Evolutionary conservation across 1,284 basidiomycete genomes (phyloP).

Genomic region (Pseudozyma tsukubaensis): DNA sequence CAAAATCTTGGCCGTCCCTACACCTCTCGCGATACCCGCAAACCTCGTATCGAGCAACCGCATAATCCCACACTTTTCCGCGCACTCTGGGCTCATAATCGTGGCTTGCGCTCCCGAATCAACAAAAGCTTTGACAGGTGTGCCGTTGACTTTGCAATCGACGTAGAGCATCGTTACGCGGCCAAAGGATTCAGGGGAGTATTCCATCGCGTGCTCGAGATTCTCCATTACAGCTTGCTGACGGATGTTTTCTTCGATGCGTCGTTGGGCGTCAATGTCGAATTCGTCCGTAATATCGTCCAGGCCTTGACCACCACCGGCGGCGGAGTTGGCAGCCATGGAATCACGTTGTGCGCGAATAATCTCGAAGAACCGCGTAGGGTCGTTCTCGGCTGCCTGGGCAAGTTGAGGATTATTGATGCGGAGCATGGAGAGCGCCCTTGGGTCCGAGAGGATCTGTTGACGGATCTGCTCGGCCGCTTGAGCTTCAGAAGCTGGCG

Average conservation of each 20-base stretch:
- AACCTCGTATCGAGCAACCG: slow-evolving; percentile 89
- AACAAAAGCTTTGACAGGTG: slow-evolving; percentile 92
- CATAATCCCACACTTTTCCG: slow-evolving; percentile 94
- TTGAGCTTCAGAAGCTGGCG: slow-evolving; percentile 70
- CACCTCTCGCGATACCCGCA: slow-evolving; percentile 90
- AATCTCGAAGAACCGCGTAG: slow-evolving; percentile 33
- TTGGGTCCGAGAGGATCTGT: slow-evolving; percentile 84
- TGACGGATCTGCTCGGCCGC: slow-evolving; percentile 90
- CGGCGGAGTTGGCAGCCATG: slow-evolving; percentile 71
- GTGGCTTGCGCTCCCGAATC: slow-evolving; percentile 97
- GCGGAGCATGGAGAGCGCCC: slow-evolving; percentile 80
- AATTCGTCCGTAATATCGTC: slow-evolving; percentile 76
- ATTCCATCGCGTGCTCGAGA: slow-evolving; percentile 68
- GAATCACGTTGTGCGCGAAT: slow-evolving; percentile 41
- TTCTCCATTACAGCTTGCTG: slow-evolving; percentile 86
- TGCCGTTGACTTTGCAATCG: slow-evolving; percentile 83
- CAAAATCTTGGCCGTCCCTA: slow-evolving; percentile 93
- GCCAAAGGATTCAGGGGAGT: slow-evolving; percentile 86
- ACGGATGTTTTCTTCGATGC: slow-evolving; percentile 92
- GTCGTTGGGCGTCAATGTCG: slow-evolving; percentile 82
- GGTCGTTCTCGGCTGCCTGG: slow-evolving; percentile 24
- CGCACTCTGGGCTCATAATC: slow-evolving; percentile 95
- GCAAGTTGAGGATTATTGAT: slow-evolving; percentile 66
- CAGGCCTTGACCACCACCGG: neutral
- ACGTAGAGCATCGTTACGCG: slow-evolving; percentile 96